Conservation (phyloP, 169 alveolate genomes). For the Plasmodium gallinaceum region DNA sequence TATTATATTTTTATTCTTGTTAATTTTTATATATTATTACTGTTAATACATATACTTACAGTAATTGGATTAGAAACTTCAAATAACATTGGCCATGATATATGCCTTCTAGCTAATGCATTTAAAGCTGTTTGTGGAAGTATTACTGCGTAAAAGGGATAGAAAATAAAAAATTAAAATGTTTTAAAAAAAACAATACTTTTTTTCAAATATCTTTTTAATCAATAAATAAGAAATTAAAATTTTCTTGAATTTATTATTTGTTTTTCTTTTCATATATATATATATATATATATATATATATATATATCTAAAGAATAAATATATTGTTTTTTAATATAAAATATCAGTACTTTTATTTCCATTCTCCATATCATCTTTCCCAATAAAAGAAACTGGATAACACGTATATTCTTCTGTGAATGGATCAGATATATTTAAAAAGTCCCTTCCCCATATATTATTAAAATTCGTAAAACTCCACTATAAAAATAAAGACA, state of each 20-base stretch:
- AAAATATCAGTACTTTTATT: constrained; percentile 82
- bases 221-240: too few relatives aligned
- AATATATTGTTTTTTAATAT: not conserved
- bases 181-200: not conserved
- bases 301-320: not conserved
- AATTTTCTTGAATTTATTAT: too few relatives aligned
- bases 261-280: not conserved
- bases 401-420: constrained; percentile 86
- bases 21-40: not conserved
- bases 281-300: not conserved
- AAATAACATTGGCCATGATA: constrained; percentile 92
- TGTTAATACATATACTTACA: constrained; percentile 19
- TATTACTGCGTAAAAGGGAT: constrained; percentile 76
- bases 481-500: constrained; percentile 63
- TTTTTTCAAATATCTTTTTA: too few relatives aligned
- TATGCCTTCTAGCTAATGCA: constrained; percentile 89
- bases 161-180: not conserved
- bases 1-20: not conserved
- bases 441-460: constrained; percentile 58
- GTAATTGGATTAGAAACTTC: constrained; percentile 85
- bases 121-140: constrained; percentile 90
- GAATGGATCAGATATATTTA: constrained; percentile 77
- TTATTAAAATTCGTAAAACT: constrained; percentile 59
- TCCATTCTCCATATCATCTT: constrained; percentile 89
- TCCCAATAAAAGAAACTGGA: constrained; percentile 90